Evolutionary conservation across 345 rosid species (phyloP).

Genomic region (Psidium guajava): DNA sequence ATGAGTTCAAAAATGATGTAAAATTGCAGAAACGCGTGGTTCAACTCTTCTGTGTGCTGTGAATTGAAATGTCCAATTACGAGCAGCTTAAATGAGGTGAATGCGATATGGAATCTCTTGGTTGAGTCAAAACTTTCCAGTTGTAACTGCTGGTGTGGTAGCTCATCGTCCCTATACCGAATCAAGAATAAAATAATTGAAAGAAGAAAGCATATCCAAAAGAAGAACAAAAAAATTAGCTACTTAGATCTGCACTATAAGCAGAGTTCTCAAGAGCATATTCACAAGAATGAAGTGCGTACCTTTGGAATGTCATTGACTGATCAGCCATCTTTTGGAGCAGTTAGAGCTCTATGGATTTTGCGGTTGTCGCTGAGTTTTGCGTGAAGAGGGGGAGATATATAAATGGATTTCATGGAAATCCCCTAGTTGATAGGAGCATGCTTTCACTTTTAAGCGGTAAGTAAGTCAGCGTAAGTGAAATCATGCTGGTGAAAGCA

Average conservation of each 20-base stretch:
- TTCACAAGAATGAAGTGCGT: neutral
- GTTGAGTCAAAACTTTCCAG: neutral
- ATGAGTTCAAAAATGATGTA: neutral
- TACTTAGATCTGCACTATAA: neutral
- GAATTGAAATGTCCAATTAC: neutral
- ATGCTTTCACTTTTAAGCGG: too few species aligned
- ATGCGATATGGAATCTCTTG: neutral
- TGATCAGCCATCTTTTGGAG: too few species aligned
- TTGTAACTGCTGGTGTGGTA: neutral
- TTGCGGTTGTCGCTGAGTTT: too few species aligned
- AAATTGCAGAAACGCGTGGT: rapidly evolving
- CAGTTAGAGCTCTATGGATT: too few species aligned
- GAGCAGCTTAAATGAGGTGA: neutral
- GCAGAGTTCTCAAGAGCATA: neutral
- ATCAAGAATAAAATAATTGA: neutral
- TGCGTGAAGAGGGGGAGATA: too few species aligned
- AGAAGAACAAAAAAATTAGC: neutral
- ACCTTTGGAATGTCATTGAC: too few species aligned
- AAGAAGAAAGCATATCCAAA: neutral
- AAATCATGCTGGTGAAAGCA: too few species aligned
- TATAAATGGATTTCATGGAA: too few species aligned
- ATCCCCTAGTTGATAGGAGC: too few species aligned
- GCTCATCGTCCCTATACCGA: neutral
- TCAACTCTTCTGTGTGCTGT: rapidly evolving
- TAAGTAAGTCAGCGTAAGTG: too few species aligned